A percentile compares a stretch with the other conserved stretches of the same genome.
phyloP scores from a whole-genome alignment of 257 asterid genomes.

The Apocynum venetum region DNA sequence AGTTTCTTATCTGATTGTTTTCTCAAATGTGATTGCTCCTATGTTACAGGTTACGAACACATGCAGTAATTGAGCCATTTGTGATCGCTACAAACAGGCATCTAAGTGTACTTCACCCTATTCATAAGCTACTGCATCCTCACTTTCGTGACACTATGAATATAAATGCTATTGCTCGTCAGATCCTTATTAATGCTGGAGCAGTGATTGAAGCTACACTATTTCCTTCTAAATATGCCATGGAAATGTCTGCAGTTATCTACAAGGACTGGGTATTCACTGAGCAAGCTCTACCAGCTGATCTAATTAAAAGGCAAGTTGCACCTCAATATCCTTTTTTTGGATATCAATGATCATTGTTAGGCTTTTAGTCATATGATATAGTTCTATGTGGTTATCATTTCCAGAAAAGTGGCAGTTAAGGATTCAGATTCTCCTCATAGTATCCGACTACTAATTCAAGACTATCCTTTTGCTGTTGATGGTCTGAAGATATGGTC shows the following conservation, averaged over 20 bases:
- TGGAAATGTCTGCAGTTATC: conserved; percentile 58
- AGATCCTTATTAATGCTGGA: conserved; percentile 57
- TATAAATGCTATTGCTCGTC: conserved; percentile 65
- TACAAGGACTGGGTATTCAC: conserved; percentile 69
- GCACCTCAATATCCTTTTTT: not conserved
- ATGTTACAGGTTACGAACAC: conserved; percentile 60
- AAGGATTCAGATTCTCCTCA: conserved; percentile 50
- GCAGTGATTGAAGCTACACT: conserved; percentile 60
- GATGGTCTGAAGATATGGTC: conserved; percentile 81
- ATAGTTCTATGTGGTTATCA: not conserved
- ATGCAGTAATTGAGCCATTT: conserved; percentile 75
- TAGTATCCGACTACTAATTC: conserved; percentile 56
- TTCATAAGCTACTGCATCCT: conserved; percentile 74
- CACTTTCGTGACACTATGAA: conserved; percentile 75
- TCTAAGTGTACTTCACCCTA: conserved; percentile 75
- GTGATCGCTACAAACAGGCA: conserved; percentile 71
- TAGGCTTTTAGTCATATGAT: not conserved
- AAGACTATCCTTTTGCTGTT: conserved; percentile 80
- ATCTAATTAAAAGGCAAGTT: conserved; percentile 59
- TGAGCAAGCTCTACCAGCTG: conserved; percentile 70
- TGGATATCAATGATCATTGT: not conserved
- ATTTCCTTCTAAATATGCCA: conserved; percentile 52
- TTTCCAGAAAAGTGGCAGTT: conserved; percentile 64
- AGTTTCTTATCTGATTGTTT: not conserved
- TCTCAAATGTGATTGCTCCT: not conserved